These are phyloP conservation scores for Chlamydomonas reinhardtii DNA, from an alignment of 163 green algal species.

Conservation along the genomic window DNA sequence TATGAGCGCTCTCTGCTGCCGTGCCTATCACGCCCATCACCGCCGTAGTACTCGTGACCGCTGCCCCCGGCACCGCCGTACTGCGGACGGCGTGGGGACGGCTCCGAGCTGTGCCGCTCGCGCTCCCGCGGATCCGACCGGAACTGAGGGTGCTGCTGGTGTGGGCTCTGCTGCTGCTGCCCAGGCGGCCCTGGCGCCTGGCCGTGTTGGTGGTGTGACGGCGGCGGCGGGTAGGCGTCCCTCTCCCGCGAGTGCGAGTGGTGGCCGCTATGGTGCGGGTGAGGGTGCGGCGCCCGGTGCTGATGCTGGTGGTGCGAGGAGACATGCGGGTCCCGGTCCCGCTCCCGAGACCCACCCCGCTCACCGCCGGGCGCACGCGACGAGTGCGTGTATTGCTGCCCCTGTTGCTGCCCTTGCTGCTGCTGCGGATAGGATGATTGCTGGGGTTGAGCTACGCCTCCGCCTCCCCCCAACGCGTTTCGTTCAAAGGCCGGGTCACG, in stretches of 20 bases:
- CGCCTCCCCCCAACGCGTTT: not conserved
- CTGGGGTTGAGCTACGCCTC: not conserved
- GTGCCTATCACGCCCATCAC: too few relatives aligned
- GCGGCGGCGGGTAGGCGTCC: not conserved
- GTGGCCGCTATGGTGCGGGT: not conserved
- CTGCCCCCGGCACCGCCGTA: not conserved
- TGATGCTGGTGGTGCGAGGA: not conserved
- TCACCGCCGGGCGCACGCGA: too few relatives aligned
- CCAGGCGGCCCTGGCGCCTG: not conserved
- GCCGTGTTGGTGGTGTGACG: not conserved
- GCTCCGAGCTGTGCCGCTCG: not conserved
- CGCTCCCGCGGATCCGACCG: not conserved
- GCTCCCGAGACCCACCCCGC: too few relatives aligned
- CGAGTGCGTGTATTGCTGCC: not conserved
- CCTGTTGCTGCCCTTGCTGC: not conserved
- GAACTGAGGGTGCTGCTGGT: not conserved
- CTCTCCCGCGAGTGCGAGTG: not conserved
- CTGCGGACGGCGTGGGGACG: not conserved
- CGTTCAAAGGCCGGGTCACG: constrained; percentile 27
- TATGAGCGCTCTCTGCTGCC: not conserved
- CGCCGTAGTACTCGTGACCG: not conserved
- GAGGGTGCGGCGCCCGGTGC: too few relatives aligned
- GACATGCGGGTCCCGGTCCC: not conserved
- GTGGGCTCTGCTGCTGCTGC: not conserved
- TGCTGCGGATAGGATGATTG: not conserved